Percentiles rank a stretch among this genome's conserved stretches.
Evolutionary conservation across 2,329 filamentous ascomycete species (phyloP).

Genomic region (Conoideocrella luteorostrata): DNA sequence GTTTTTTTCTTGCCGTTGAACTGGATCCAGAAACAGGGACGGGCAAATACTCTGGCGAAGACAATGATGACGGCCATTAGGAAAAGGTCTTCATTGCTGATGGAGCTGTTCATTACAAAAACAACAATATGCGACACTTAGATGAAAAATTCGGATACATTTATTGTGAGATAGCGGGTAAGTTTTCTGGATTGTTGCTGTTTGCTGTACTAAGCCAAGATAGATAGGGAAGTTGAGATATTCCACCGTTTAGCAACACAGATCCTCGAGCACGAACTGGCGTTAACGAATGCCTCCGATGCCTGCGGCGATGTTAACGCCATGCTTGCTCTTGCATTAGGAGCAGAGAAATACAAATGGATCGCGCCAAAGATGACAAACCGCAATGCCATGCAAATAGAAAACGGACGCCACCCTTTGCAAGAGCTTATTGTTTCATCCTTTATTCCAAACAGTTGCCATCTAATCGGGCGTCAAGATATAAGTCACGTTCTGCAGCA

Average conservation of each 20-base stretch:
- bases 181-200: conserved; percentile 15
- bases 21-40: conserved; percentile 40
- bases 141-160: conserved; percentile 79
- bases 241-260: conserved; percentile 67
- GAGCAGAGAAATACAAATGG: conserved; percentile 69
- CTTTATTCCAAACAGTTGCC: conserved; percentile 78
- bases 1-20: conserved; percentile 77
- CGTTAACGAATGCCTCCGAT: conserved; percentile 65
- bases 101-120: conserved; percentile 78
- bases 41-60: conserved; percentile 57
- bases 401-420: conserved; percentile 75
- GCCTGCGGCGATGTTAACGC: conserved; percentile 83
- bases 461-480: conserved; percentile 55
- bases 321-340: conserved; percentile 70
- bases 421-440: conserved; percentile 77
- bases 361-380: conserved; percentile 61
- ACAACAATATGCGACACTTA: conserved; percentile 69
- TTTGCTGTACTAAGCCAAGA: conserved; percentile 14
- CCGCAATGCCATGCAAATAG: conserved; percentile 65
- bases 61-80: conserved; percentile 57
- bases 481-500: conserved; percentile 1
- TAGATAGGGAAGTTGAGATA: conserved; percentile 85
- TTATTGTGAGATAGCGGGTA: conserved; percentile 76
- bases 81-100: conserved; percentile 69
- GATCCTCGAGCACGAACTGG: conserved; percentile 61